phyloP scores from a whole-genome alignment of 2,329 filamentous ascomycete genomes.

The Nakataea oryzae region DNA sequence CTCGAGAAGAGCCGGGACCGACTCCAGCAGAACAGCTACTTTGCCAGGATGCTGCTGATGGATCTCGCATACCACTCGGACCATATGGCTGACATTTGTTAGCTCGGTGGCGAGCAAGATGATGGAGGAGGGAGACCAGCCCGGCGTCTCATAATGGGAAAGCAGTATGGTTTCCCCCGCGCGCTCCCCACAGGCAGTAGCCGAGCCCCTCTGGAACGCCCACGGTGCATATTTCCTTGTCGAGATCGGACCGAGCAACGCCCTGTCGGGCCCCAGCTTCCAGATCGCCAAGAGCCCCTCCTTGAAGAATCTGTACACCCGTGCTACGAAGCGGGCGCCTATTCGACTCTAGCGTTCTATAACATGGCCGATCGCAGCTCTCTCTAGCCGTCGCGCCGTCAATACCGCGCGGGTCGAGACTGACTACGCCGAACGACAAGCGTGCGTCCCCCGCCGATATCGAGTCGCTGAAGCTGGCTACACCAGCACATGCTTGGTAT shows the following conservation, averaged over 20 bases:
- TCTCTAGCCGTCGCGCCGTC: too few relatives aligned
- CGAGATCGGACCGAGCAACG: slow-evolving; percentile 12
- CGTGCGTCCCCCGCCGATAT: too few relatives aligned
- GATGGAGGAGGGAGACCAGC: slow-evolving; percentile 3
- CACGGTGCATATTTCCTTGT: slow-evolving; percentile 2
- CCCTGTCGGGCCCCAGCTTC: slow-evolving; percentile 10
- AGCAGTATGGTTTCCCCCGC: slow-evolving; percentile 18
- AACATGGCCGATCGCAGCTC: too few relatives aligned
- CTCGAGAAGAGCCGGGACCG: neutral
- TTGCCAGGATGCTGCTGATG: slow-evolving; percentile 20
- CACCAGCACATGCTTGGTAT: too few relatives aligned
- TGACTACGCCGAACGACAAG: too few relatives aligned
- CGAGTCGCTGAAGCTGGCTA: too few relatives aligned
- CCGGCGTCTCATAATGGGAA: slow-evolving; percentile 16
- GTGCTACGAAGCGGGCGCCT: too few relatives aligned
- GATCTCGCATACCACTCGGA: slow-evolving; percentile 25
- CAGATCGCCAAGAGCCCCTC: slow-evolving; percentile 7
- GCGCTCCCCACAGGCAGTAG: slow-evolving; percentile 9
- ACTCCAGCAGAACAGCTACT: slow-evolving; percentile 14
- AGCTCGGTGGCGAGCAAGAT: slow-evolving; percentile 10
- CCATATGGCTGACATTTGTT: slow-evolving; percentile 15
- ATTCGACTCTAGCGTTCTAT: too few relatives aligned
- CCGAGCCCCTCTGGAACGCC: neutral
- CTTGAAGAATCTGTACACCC: too few relatives aligned
- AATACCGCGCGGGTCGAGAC: too few relatives aligned